Evolutionary conservation across 2,329 filamentous ascomycete genomes (phyloP), one percentile per base, ranked within the genome.

Genomic region (Atkinsonella hypoxylon): DNA sequence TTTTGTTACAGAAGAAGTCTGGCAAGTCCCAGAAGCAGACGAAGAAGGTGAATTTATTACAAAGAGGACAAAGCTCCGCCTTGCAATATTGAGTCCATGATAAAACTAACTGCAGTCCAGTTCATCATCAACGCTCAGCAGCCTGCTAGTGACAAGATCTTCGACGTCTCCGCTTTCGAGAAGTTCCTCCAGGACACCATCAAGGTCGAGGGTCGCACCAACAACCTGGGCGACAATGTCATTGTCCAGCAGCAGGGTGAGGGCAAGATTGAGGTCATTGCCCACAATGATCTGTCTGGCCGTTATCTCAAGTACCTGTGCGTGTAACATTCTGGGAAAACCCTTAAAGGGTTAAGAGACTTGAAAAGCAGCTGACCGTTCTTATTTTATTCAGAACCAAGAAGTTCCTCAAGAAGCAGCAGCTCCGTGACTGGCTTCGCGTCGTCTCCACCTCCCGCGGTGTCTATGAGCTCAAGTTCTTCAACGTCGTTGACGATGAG

Each of bases 371-470:
- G 22, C 39, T 42, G 30, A 51, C 38, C 11, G 15, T 11, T 22
- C 20, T n/a, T 34, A 4, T 40, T 26, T 44, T 8, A 20, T 40
- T 17, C 55, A 95, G 89, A 72, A 98, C 93, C 74, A 98, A 98
- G 89, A 98, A 98, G 83, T 98, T 95, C 86, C 86, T 98, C 76
- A 98, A 98, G 89, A 98, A 98, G 88, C 89, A 96, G 82, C 91
- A 97, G 83, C 88, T 98, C 72, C 89, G 93, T 78, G 93, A 98
- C 82, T 98, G 93, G 93, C 87, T 98, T 70, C 90, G 93, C 67
- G 91, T 98, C 65, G 93, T 98, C 69, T 94, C 89, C 64, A 97
- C 91, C 71, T 89, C 87, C 73, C 91, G 91, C 79, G 91, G 93
- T 70, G 90, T 96, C 61, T 98, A 98, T 81, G 90, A 96, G 82